These are phyloP conservation scores for Thelonectria discophora DNA, from an alignment of 2,329 filamentous ascomycete species.

Conservation along the genomic window DNA sequence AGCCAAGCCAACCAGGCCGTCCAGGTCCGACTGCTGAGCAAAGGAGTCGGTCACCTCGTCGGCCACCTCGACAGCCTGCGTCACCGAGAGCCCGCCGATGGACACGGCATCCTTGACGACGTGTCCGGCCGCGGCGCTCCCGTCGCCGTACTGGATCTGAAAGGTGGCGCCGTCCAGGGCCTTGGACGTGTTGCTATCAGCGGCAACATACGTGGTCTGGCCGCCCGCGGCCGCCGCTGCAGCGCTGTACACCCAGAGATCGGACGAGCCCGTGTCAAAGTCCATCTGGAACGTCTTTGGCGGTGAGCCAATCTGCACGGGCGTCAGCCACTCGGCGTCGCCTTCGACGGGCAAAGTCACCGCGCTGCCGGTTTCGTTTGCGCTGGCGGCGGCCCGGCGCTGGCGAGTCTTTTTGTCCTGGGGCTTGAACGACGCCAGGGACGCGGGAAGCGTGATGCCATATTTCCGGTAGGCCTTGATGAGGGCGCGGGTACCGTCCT, in stretches of 20 bases:
- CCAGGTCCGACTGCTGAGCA: slow-evolving; percentile 47
- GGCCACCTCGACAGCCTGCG: slow-evolving; percentile 56
- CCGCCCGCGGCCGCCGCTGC: slow-evolving; percentile 52
- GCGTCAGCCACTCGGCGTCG: slow-evolving; percentile 52
- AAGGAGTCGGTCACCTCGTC: slow-evolving; percentile 52
- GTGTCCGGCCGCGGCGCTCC: slow-evolving; percentile 51
- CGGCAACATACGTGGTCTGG: slow-evolving; percentile 52
- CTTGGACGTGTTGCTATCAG: slow-evolving; percentile 50
- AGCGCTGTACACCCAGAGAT: slow-evolving; percentile 59
- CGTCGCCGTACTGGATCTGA: slow-evolving; percentile 56
- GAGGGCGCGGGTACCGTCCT: slow-evolving; percentile 47
- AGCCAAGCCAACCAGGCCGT: slow-evolving; percentile 56
- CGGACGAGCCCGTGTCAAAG: slow-evolving; percentile 58
- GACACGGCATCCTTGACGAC: slow-evolving; percentile 56
- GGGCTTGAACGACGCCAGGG: not conserved
- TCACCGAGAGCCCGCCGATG: slow-evolving; percentile 52
- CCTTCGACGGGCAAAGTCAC: slow-evolving; percentile 39
- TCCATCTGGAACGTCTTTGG: slow-evolving; percentile 54
- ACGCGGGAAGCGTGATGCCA: slow-evolving; percentile 44
- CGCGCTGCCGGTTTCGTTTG: slow-evolving; percentile 41
- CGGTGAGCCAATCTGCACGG: slow-evolving; percentile 55
- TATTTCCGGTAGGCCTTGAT: slow-evolving; percentile 50
- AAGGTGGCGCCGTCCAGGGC: slow-evolving; percentile 50
- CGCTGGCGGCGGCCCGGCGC: slow-evolving; percentile 24
- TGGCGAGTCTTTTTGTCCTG: slow-evolving; percentile 35